phyloP scores from a whole-genome alignment of 2,329 filamentous ascomycete genomes.

The Juglanconis oblonga region DNA sequence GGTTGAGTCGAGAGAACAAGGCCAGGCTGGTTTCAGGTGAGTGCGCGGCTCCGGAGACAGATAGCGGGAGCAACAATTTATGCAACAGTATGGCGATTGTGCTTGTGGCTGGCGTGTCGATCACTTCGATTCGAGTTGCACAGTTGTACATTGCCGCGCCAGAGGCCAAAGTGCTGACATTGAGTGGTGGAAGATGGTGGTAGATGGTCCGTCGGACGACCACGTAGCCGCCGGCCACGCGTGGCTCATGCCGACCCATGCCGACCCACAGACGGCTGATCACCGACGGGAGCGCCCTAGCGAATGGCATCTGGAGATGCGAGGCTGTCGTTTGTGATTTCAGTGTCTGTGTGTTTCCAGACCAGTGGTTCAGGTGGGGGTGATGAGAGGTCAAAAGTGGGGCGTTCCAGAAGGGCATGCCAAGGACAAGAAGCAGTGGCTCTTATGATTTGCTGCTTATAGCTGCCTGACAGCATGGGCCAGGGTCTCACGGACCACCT shows the following conservation, averaged over 20 bases:
- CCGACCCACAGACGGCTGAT: not conserved
- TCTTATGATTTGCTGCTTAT: not conserved
- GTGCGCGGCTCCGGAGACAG: not conserved
- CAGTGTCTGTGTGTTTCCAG: not conserved
- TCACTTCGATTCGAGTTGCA: not conserved
- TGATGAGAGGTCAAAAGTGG: not conserved
- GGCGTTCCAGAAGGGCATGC: conserved; percentile 1
- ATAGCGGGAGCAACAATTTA: not conserved
- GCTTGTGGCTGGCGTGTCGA: not conserved
- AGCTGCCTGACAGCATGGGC: not conserved
- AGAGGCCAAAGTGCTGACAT: not conserved
- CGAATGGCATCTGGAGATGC: not conserved
- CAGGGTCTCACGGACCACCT: not conserved
- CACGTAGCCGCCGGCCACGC: conserved; percentile 1
- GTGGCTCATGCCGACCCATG: not conserved
- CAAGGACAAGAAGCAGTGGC: not conserved
- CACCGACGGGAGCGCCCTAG: not conserved
- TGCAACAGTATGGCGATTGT: not conserved
- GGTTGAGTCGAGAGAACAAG: not conserved
- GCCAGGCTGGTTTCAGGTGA: conserved; percentile 4
- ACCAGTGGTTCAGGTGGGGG: not conserved
- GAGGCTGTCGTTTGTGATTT: not conserved
- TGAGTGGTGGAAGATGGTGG: not conserved
- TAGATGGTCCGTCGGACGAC: not conserved
- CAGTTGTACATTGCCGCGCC: not conserved